phyloP scores from a whole-genome alignment of 345 rosid species.

The Melaleuca quinquenervia region DNA sequence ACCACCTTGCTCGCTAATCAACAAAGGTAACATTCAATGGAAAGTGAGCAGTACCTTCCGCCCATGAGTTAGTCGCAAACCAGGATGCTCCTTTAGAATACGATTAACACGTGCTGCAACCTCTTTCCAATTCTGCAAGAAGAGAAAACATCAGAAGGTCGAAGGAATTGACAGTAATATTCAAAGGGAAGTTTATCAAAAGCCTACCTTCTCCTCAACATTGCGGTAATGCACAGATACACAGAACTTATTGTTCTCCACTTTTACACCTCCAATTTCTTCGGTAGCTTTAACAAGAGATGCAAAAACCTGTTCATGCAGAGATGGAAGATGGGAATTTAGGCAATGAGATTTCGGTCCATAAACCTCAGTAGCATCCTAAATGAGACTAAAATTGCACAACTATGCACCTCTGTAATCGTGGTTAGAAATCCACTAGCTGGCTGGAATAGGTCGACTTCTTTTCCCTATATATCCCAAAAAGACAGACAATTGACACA shows the following conservation, averaged over 20 bases:
- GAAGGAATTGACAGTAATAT: neutral
- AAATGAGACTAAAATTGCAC: neutral
- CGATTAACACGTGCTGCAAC: neutral
- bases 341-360: neutral
- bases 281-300: slow-evolving; percentile 53
- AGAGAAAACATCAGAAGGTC: neutral
- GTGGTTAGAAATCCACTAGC: slow-evolving; percentile 36
- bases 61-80: slow-evolving; percentile 10
- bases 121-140: slow-evolving; percentile 42
- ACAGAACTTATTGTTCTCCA: slow-evolving; percentile 87
- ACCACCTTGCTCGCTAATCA: neutral
- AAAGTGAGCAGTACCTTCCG: slow-evolving; percentile 2
- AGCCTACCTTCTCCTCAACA: slow-evolving; percentile 59
- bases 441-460: slow-evolving; percentile 37
- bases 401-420: slow-evolving; percentile 23
- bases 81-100: slow-evolving; percentile 7
- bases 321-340: neutral
- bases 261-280: slow-evolving; percentile 59
- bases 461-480: slow-evolving; percentile 15
- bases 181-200: neutral
- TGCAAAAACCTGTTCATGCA: slow-evolving; percentile 37
- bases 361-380: neutral
- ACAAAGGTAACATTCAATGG: neutral
- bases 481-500: neutral
- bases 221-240: slow-evolving; percentile 94